phyloP scores from a whole-genome alignment of 2,329 filamentous ascomycete species.

The Pseudocercospora cruenta region DNA sequence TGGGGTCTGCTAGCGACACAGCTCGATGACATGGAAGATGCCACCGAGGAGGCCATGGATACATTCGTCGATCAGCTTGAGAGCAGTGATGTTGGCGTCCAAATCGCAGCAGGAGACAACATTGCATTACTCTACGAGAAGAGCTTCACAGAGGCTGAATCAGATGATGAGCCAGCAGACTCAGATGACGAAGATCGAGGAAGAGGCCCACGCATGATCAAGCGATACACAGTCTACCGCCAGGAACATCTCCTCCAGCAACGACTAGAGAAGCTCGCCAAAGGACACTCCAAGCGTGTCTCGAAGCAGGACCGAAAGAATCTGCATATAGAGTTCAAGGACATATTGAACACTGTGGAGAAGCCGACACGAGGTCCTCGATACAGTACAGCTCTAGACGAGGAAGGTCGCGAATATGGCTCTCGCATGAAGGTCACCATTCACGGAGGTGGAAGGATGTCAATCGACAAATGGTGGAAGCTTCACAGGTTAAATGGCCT shows the following conservation, averaged over 20 bases:
- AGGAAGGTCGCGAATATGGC: constrained; percentile 63
- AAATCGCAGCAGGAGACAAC: constrained; percentile 76
- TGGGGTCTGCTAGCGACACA: constrained; percentile 82
- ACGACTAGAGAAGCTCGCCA: constrained; percentile 62
- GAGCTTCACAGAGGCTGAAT: constrained; percentile 61
- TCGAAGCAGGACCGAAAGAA: constrained; percentile 69
- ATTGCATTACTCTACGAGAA: constrained; percentile 84
- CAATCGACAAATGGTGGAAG: constrained; percentile 76
- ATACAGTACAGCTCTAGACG: constrained; percentile 66
- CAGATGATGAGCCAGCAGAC: constrained; percentile 53
- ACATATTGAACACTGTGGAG: constrained; percentile 68
- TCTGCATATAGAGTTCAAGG: constrained; percentile 67
- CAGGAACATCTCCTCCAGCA: constrained; percentile 64
- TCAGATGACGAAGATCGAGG: constrained; percentile 52
- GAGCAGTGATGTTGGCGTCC: constrained; percentile 71
- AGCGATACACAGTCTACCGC: constrained; percentile 70
- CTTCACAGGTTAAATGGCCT: constrained; percentile 65
- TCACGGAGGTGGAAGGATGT: constrained; percentile 59
- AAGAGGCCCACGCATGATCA: constrained; percentile 51
- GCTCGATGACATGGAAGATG: constrained; percentile 72
- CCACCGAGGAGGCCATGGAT: constrained; percentile 74
- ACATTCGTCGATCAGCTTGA: constrained; percentile 85
- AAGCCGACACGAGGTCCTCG: constrained; percentile 68
- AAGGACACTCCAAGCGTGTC: constrained; percentile 63
- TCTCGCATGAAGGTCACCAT: constrained; percentile 66